Percentiles rank a stretch among this genome's conserved stretches.
Evolutionary conservation across 2,329 filamentous ascomycete genomes (phyloP).

Genomic region (Colletotrichum incanum): DNA sequence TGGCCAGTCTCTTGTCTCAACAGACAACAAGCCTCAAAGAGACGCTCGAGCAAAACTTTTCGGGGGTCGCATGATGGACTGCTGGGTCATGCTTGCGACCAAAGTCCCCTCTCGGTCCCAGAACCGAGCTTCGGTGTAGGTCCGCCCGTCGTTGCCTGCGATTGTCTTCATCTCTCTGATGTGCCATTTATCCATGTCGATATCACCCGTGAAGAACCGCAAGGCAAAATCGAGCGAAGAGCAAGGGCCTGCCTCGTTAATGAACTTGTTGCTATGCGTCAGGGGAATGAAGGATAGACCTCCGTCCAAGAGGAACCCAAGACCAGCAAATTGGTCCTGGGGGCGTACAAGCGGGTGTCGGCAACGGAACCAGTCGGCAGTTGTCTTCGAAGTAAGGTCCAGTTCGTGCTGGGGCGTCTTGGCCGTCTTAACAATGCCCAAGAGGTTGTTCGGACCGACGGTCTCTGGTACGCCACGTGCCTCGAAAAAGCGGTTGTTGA

Average conservation of each 20-base stretch:
- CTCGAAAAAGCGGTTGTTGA: conserved; percentile 53
- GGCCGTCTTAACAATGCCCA: conserved; percentile 57
- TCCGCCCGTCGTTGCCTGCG: conserved; percentile 57
- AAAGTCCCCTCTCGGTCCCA: conserved; percentile 61
- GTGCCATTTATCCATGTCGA: conserved; percentile 60
- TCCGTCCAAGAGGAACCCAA: conserved; percentile 63
- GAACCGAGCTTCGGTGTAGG: conserved; percentile 61
- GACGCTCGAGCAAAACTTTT: conserved; percentile 12
- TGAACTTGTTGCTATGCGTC: conserved; percentile 57
- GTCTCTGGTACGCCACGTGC: conserved; percentile 55
- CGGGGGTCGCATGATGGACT: conserved; percentile 54
- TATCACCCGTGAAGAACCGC: conserved; percentile 56
- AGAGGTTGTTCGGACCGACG: conserved; percentile 60
- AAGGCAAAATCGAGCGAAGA: conserved; percentile 67
- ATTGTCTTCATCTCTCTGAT: conserved; percentile 58
- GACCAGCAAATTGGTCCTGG: conserved; percentile 54
- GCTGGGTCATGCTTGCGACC: conserved; percentile 65
- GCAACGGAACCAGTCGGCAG: conserved; percentile 60
- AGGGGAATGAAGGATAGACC: conserved; percentile 61
- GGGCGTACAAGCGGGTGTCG: conserved; percentile 43
- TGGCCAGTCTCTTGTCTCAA: neutral
- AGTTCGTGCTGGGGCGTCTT: conserved; percentile 52
- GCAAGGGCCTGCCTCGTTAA: conserved; percentile 61
- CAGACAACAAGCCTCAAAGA: neutral
- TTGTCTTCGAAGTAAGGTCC: conserved; percentile 53